Conservation (phyloP, 768 basidiomycete genomes). For the Mycena crocata region DNA sequence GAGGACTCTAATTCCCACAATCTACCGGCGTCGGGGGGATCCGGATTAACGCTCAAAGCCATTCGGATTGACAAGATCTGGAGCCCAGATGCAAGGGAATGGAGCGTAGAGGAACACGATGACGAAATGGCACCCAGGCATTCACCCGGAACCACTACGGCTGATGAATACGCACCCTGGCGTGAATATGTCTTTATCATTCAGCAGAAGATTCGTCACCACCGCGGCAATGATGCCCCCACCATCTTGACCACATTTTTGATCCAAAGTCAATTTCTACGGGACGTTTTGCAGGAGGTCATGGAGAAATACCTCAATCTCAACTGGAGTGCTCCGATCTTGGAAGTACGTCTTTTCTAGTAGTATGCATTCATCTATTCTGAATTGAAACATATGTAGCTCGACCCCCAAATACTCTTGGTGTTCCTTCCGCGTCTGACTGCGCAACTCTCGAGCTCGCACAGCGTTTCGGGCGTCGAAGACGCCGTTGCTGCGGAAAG, state of each 20-base stretch:
- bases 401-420: neutral
- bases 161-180: slow-evolving; percentile 6
- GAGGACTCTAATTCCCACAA: too few relatives aligned
- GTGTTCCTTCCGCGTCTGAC: neutral
- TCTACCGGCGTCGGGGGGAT: too few relatives aligned
- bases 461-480: too few relatives aligned
- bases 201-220: neutral
- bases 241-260: neutral
- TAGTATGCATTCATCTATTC: neutral
- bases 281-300: neutral
- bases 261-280: neutral
- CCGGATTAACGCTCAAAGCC: too few relatives aligned
- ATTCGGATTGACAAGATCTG: too few relatives aligned
- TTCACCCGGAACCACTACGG: neutral
- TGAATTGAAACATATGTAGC: neutral
- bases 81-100: too few relatives aligned
- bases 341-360: neutral
- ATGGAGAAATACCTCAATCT: neutral
- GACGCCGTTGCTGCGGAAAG: neutral
- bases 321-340: neutral
- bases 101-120: neutral
- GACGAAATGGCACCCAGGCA: neutral
- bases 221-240: neutral
- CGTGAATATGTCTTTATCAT: neutral
- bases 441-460: neutral